Base-by-base conservation (phyloP, 345 rosid genomes). In the Eucalyptus albens region DNA sequence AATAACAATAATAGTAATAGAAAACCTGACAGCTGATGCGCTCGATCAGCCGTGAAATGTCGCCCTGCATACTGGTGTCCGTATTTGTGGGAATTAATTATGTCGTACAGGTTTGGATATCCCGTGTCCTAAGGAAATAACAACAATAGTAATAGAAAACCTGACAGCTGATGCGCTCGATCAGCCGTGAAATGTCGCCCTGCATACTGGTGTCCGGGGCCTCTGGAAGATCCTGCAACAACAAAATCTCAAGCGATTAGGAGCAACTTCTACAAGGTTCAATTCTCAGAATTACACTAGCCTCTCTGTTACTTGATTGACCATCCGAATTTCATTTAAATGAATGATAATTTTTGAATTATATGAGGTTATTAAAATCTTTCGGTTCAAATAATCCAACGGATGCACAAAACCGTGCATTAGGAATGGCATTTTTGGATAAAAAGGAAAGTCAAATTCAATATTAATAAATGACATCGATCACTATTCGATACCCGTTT, bases 31-130 rank as follows among this genome's bases (percentile, higher is more conserved):
- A 56, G 14, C 1, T 9, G 88, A 87, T 87, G 77, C 88, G 3
- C 31, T 87, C 31, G 88, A 87, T 59, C 13, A 59, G 50, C 42
- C 7, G 37, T 13, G 88, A 87, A 87, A 47, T 11, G 11, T 60
- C 45, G n/a, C 40, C 3, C 49, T 5, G 2, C 4, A 15, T 19
- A 55, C 1, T 62, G 72, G 1, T 24, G 0, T 62, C 19, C 17
- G 72, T 55, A 55, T 21, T 55, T 55, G 60, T 9, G 26, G 60
- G 17, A 55, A 55, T 55, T 55, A 51, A 51, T 17, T 51, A 51
- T 7, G 1, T 51, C 1, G 55, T 0, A 51, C 22, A 51, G 55
- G 55, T 51, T 51, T 51, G 55, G 55, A 51, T 51, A 51, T 51
- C 55, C 55, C 55, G 9, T 51, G 55, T 51, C 55, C 22, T 51